Conservation (phyloP, 2,329 filamentous ascomycete genomes). For the Botrytis paeoniae region DNA sequence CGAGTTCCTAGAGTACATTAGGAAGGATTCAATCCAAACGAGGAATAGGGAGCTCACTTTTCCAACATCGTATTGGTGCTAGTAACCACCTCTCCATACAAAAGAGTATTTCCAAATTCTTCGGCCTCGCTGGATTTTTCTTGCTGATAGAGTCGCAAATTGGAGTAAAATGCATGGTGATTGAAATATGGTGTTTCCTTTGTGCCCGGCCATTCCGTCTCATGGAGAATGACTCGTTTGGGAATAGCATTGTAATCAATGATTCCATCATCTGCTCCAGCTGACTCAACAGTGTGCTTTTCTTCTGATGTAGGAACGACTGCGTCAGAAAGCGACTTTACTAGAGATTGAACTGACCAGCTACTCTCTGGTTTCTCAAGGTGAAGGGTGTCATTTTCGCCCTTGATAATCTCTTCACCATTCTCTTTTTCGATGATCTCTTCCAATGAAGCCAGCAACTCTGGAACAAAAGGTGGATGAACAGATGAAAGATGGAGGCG, state of each 20-base stretch:
- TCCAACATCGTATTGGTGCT: conserved; percentile 93
- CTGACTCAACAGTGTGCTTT: conserved; percentile 40
- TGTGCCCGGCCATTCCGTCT: conserved; percentile 61
- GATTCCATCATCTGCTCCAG: conserved; percentile 52
- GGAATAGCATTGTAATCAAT: conserved; percentile 70
- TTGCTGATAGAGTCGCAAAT: conserved; percentile 63
- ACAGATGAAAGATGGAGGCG: conserved; percentile 76
- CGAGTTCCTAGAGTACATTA: conserved; percentile 58
- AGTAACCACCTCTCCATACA: conserved; percentile 90
- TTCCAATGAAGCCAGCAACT: conserved; percentile 63
- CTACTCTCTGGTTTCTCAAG: conserved; percentile 64
- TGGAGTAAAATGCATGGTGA: conserved; percentile 73
- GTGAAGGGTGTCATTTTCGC: conserved; percentile 78
- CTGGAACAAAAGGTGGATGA: conserved; percentile 59
- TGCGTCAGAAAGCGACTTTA: conserved; percentile 46
- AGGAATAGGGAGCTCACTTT: conserved; percentile 53
- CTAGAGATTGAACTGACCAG: conserved; percentile 56
- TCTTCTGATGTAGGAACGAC: conserved; percentile 19
- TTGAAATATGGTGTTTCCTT: conserved; percentile 84
- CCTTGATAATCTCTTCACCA: conserved; percentile 69
- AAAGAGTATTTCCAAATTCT: conserved; percentile 70
- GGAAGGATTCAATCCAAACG: conserved; percentile 11
- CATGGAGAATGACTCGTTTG: conserved; percentile 74
- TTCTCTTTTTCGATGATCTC: conserved; percentile 66
- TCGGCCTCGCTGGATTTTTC: conserved; percentile 52